These are phyloP conservation scores for Trametes sanguinea DNA, from an alignment of 768 basidiomycete genomes.

Conservation along the genomic window DNA sequence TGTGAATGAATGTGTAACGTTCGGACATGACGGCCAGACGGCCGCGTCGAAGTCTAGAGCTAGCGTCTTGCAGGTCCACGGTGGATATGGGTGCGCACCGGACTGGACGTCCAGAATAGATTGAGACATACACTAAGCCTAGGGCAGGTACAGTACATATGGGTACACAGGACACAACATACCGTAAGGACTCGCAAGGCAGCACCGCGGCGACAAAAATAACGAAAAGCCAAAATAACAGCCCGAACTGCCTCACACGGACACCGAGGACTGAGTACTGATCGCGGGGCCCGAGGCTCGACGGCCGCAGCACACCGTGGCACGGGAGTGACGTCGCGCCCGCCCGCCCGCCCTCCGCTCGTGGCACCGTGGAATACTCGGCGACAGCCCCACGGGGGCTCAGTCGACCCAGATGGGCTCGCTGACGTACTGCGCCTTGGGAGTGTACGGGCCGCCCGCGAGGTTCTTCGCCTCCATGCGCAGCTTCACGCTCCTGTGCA, in stretches of 20 bases:
- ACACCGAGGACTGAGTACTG: no score
- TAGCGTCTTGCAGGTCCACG: no score
- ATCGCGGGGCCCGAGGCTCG: no score
- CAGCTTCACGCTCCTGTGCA: slow-evolving; percentile 33
- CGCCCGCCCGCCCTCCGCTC: background rate
- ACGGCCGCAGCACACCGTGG: background rate
- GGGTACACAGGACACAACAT: background rate
- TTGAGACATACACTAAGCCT: no score
- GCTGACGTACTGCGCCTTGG: slow-evolving; percentile 29
- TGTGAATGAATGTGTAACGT: background rate
- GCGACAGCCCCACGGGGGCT: background rate
- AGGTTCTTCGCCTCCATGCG: slow-evolving; percentile 29
- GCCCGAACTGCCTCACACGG: background rate
- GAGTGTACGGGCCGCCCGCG: slow-evolving; percentile 33
- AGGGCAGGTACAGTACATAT: background rate
- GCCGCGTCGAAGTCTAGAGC: no score
- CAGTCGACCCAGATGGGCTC: slow-evolving; percentile 25
- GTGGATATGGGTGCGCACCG: no score
- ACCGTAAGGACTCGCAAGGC: background rate
- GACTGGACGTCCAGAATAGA: no score
- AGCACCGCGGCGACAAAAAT: background rate
- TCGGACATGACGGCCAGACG: no score
- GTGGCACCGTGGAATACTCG: no score
- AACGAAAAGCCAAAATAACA: background rate
- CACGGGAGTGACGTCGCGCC: background rate